Base-by-base conservation (phyloP, 768 basidiomycete genomes). In the Phylloporus sp. region DNA sequence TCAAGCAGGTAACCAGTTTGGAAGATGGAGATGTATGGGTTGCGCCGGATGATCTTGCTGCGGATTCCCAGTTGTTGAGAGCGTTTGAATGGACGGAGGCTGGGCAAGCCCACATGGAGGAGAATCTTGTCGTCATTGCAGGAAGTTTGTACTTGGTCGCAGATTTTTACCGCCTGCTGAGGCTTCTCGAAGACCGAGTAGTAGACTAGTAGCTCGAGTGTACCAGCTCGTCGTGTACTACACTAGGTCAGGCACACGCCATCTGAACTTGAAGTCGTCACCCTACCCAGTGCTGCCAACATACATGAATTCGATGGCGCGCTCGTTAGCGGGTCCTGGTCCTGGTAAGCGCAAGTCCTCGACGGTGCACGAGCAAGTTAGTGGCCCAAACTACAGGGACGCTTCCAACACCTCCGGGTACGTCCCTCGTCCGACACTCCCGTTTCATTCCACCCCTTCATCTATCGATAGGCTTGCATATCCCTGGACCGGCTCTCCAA, bases 131-230 rank as follows among this genome's bases (percentile, higher is more conserved):
- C 0, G 76, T 96, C 10, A 60, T 95, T 1, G 85, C 90, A 20
- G 96, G 95, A 31, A 98, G 96, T 67, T 64, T 98, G 57, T 99
- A 99, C 68, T 77, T 97, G 31, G 90, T 92, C 2, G 91, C 92
- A 9, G 95, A 98, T 69, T 81, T 94, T 45, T 96, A 95, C 70
- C 72, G 92, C 46, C 55, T 83, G 23, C 11, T 64, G 29, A 38
- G 41, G 38, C 8, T 21, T 20, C 47, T 62, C 15, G 50, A 26
- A 36, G 48, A 31, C 60, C 15, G 50, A 26, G 36, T 46, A 31
- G 41, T 59, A 40, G 37, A 37, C 17, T 7, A 21, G 8, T n/a
- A n/a, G n/a, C n/a, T n/a, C n/a, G n/a, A n/a, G n/a, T n/a, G n/a
- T n/a, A n/a, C n/a, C n/a, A n/a, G n/a, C n/a, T n/a, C n/a, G n/a